Base-by-base conservation (phyloP, 2,329 filamentous ascomycete species). In the Botrytis medusae region DNA sequence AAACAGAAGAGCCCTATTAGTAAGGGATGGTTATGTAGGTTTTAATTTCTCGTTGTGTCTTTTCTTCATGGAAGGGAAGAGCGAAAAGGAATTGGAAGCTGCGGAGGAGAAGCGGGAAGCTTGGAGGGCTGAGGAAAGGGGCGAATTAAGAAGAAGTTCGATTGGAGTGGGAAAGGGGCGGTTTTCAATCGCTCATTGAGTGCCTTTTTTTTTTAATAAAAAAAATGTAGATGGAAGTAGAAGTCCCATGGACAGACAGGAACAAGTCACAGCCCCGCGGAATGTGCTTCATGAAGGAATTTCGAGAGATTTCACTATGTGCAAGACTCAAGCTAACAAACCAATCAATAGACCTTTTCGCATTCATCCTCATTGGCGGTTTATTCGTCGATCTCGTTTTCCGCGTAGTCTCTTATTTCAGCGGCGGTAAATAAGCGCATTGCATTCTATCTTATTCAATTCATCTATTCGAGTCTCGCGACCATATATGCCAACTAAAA, bases 1-100 rank as follows among this genome's bases (percentile, higher is more conserved):
- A 81, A 81, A 71, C 64, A 68, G 25, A 81, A 81, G 77, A 87
- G 88, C 73, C 87, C 89, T 76, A 87, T 92, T 80, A 90, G 89
- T 44, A 85, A 87, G n/a, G 80, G 91, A 76, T 90, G 88, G 88
- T 82, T 92, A 48, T 84, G 90, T 91, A 84, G 76, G 85, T 83
- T n/a, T 22, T 29, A 18, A 72, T 46, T 62, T 42, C 40, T 69
- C 48, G 16, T 22, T 64, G 29, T 18, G n/a, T 32, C 4, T 29
- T 32, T 51, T 59, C 10, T 32, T 40, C 42, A 22, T 25, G n/a
- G 60, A 67, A 42, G 10, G 61, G 37, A 51, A 18, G 18, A 34
- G 18, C 29, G 37, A 20, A 10, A 10, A 44, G 63, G 8, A 67
- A 37, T 20, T 54, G 48, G 37, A 46, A 40, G 2, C 8, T 46